These are phyloP conservation scores for Pestalotiopsis sp. DNA, from an alignment of 2,329 filamentous ascomycete species.

Conservation along the genomic window DNA sequence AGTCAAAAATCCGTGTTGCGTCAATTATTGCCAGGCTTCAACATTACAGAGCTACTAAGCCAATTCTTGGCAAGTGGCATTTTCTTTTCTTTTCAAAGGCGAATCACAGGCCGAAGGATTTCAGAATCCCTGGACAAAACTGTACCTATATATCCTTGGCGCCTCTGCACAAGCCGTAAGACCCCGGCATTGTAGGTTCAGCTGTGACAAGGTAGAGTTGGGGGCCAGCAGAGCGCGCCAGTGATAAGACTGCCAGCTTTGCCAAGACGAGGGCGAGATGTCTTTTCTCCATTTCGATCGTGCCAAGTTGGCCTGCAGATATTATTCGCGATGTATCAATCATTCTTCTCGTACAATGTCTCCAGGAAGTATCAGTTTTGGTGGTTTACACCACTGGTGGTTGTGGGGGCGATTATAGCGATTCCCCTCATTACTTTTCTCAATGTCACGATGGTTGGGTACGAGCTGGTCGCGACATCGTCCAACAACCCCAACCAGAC, in stretches of 20 bases:
- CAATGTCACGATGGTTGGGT: slow-evolving; percentile 19
- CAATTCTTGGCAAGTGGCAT: no score
- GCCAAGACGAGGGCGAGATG: not conserved
- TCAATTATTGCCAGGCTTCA: no score
- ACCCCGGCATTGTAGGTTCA: not conserved
- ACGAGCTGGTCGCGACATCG: slow-evolving; percentile 16
- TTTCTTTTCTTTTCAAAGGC: no score
- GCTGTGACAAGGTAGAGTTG: not conserved
- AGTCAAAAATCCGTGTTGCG: no score
- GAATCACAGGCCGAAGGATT: not conserved
- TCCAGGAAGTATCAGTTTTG: slow-evolving; percentile 19
- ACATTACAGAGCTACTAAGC: no score
- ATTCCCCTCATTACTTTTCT: slow-evolving; percentile 18
- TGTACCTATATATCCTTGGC: not conserved
- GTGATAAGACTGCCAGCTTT: not conserved
- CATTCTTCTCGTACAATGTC: slow-evolving; percentile 19
- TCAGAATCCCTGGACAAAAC: no score
- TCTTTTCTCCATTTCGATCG: not conserved
- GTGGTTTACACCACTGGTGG: slow-evolving; percentile 22
- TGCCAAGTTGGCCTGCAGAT: not conserved
- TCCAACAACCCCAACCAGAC: slow-evolving; percentile 16
- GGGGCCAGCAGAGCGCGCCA: not conserved
- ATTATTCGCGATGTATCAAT: not conserved
- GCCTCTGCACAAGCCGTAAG: not conserved
- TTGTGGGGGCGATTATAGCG: slow-evolving; percentile 17